These are phyloP conservation scores for Talaromyces trachyspermus DNA, from an alignment of 495 filamentous ascomycete genomes.

Conservation along the genomic window DNA sequence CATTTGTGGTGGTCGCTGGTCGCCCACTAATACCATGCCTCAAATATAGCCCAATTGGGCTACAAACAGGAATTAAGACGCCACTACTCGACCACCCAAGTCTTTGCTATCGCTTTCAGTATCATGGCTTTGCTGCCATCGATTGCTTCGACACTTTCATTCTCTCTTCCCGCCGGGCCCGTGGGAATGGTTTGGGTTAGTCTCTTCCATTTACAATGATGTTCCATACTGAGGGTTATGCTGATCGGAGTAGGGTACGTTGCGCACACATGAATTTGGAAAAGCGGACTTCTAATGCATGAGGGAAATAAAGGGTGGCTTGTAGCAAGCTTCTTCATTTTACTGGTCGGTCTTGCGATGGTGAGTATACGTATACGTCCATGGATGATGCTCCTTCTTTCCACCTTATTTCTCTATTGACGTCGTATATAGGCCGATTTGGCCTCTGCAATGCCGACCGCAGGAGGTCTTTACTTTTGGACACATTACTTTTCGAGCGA, in stretches of 20 bases:
- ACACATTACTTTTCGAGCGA: conserved; percentile 59
- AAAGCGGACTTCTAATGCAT: neutral
- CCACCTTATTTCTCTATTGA: neutral
- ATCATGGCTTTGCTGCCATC: conserved; percentile 70
- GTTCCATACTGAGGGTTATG: neutral
- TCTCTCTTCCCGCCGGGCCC: conserved; percentile 59
- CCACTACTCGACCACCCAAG: conserved; percentile 57
- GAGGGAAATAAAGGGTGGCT: conserved; percentile 46
- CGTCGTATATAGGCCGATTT: conserved; percentile 52
- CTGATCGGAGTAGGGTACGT: conserved; percentile 5
- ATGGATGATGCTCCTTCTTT: too few relatives aligned
- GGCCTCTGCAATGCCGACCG: conserved; percentile 62
- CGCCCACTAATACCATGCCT: neutral
- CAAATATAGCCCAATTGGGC: conserved; percentile 31
- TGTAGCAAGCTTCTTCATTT: conserved; percentile 52
- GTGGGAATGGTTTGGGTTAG: conserved; percentile 62
- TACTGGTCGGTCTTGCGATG: conserved; percentile 61
- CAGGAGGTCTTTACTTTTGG: conserved; percentile 65
- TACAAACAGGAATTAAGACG: conserved; percentile 66
- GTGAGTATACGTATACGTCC: conserved; percentile 19
- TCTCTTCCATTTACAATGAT: too few relatives aligned
- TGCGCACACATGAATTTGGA: too few relatives aligned
- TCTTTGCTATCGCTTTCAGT: conserved; percentile 65
- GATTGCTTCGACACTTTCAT: conserved; percentile 58
- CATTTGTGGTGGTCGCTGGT: neutral